A percentile compares a stretch with the other conserved stretches of the same genome.
These are phyloP conservation scores for Ophiostoma quercus DNA, from an alignment of 2,329 filamentous ascomycete genomes.

Conservation along the genomic window DNA sequence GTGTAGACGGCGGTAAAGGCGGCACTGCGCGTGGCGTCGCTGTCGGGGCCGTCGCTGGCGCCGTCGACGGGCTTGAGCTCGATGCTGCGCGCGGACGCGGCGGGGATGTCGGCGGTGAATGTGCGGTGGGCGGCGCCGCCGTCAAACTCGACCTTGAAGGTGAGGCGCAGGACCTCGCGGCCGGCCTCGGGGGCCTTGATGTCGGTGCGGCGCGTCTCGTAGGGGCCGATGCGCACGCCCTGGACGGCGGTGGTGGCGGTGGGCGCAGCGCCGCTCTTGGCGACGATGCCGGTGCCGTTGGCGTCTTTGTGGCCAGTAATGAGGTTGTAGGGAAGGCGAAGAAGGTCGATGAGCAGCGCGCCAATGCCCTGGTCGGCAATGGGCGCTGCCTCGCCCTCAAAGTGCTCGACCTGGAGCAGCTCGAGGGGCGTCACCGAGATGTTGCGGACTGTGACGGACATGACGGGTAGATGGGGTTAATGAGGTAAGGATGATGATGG, in stretches of 20 bases:
- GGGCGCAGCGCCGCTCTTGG: conserved; percentile 19
- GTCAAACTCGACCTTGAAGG: conserved; percentile 53
- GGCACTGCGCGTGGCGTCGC: conserved; percentile 1
- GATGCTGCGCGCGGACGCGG: conserved; percentile 53
- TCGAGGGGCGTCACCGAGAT: conserved; percentile 68
- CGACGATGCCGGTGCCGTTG: conserved; percentile 27
- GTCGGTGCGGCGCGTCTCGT: conserved; percentile 59
- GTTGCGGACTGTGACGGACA: conserved; percentile 68
- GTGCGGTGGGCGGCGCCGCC: conserved; percentile 32
- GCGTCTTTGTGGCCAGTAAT: conserved; percentile 29
- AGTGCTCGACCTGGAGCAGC: conserved; percentile 68
- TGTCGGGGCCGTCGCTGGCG: conserved; percentile 24
- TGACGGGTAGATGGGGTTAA: neutral
- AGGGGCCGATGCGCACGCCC: conserved; percentile 58
- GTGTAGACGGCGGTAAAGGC: conserved; percentile 64
- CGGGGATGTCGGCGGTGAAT: conserved; percentile 70
- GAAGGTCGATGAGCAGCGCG: conserved; percentile 38
- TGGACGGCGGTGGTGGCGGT: conserved; percentile 53
- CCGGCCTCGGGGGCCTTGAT: conserved; percentile 53
- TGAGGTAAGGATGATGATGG: too few species aligned
- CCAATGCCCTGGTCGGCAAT: conserved; percentile 39
- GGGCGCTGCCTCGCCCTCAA: conserved; percentile 48
- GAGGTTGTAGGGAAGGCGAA: conserved; percentile 15
- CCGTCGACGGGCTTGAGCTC: conserved; percentile 54
- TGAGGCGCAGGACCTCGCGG: conserved; percentile 67